phyloP scores from a whole-genome alignment of 2,329 filamentous ascomycete species.

The Elsinoe necatrix region DNA sequence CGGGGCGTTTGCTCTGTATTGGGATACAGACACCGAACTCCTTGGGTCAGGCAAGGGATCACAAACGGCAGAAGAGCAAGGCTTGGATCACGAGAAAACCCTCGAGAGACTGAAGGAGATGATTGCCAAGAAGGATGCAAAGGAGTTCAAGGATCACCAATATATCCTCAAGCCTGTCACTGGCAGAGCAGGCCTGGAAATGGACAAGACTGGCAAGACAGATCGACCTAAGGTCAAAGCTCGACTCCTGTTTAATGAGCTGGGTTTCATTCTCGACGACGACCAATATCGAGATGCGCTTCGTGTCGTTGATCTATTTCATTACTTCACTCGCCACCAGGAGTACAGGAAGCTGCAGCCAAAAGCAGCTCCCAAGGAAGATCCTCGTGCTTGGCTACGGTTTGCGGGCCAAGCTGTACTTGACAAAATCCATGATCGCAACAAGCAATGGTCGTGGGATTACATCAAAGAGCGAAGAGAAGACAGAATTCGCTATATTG shows the following conservation, averaged over 20 bases:
- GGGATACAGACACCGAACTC: constrained; percentile 88
- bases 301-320: constrained; percentile 97
- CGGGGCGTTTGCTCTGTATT: constrained; percentile 86
- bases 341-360: constrained; percentile 93
- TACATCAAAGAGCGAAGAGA: constrained; percentile 91
- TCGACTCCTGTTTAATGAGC: constrained; percentile 87
- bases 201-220: constrained; percentile 82
- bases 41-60: constrained; percentile 74
- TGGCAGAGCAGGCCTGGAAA: constrained; percentile 85
- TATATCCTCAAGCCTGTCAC: constrained; percentile 95
- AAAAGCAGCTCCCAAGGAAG: constrained; percentile 75
- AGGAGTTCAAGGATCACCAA: constrained; percentile 57
- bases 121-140: constrained; percentile 64
- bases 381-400: constrained; percentile 82
- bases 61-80: constrained; percentile 50
- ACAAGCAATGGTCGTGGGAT: constrained; percentile 89
- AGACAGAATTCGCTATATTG: constrained; percentile 79
- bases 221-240: constrained; percentile 82
- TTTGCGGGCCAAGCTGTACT: constrained; percentile 88
- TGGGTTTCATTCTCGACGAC: constrained; percentile 94
- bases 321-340: constrained; percentile 95
- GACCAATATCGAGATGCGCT: constrained; percentile 93
- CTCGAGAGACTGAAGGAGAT: constrained; percentile 67
- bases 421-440: constrained; percentile 88
- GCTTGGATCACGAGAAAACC: constrained; percentile 65